Evolutionary conservation across 1,284 basidiomycete species (phyloP).

Genomic region (Tilletia indica): DNA sequence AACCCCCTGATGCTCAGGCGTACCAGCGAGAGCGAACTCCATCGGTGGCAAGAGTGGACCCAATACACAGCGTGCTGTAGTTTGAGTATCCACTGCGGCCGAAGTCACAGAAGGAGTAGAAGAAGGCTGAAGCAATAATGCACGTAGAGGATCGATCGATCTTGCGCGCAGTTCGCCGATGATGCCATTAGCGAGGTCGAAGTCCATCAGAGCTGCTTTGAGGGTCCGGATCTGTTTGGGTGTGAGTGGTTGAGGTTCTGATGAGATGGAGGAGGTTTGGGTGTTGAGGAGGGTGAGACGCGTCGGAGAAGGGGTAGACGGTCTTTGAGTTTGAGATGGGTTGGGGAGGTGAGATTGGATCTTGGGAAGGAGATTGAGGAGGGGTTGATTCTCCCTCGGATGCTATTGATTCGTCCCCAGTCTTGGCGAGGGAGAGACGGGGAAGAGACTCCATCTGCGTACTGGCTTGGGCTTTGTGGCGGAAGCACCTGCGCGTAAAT

Average conservation of each 20-base stretch:
- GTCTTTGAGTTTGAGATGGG: not conserved
- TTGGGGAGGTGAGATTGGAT: not conserved
- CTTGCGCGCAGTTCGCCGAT: constrained; percentile 43
- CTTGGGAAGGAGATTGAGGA: not conserved
- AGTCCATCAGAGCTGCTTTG: constrained; percentile 43
- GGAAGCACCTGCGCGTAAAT: too few species aligned
- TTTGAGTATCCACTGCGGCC: not conserved
- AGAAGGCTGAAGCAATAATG: not conserved
- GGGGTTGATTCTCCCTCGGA: not conserved
- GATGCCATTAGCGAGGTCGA: constrained; percentile 41
- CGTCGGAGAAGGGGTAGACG: constrained; percentile 4
- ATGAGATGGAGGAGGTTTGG: not conserved
- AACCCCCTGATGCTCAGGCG: not conserved
- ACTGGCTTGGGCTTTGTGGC: not conserved
- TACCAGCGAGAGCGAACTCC: not conserved
- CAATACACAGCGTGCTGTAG: not conserved
- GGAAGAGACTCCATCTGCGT: not conserved
- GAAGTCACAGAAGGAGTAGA: not conserved
- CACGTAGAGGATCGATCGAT: constrained; percentile 25
- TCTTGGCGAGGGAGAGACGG: not conserved
- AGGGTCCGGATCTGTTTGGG: constrained; percentile 37
- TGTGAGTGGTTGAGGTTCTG: constrained; percentile 19
- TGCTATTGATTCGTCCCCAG: not conserved
- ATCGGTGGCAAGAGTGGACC: constrained; percentile 4
- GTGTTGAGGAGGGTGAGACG: not conserved